Percentiles rank a stretch among this genome's conserved stretches.
Evolutionary conservation across 1,284 basidiomycete genomes (phyloP).

Genomic region (Tylopilus sp.): DNA sequence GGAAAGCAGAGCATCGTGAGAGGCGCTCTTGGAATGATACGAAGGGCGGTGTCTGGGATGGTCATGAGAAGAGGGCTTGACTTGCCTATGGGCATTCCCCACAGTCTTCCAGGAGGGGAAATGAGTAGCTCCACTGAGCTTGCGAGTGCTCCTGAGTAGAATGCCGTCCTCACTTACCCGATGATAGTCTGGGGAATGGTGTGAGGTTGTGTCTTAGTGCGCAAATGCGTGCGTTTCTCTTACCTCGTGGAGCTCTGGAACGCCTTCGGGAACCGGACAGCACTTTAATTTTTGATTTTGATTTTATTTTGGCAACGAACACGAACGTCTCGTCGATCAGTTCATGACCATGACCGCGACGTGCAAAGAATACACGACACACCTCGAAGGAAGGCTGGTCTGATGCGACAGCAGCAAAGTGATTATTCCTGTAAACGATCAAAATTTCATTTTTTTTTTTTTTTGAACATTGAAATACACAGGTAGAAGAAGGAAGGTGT

Average conservation of each 20-base stretch:
- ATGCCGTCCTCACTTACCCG: slow-evolving; percentile 54
- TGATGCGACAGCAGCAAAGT: no score
- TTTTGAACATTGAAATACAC: no score
- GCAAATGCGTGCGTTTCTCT: slow-evolving; percentile 16
- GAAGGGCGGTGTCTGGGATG: not conserved
- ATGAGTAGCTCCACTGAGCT: slow-evolving; percentile 67
- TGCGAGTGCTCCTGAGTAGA: slow-evolving; percentile 41
- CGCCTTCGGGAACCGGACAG: slow-evolving; percentile 64
- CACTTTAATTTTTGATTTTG: slow-evolving; percentile 39
- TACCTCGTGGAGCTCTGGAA: slow-evolving; percentile 68
- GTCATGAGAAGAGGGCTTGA: not conserved
- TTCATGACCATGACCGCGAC: no score
- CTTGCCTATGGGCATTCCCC: no score
- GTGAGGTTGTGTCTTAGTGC: no score
- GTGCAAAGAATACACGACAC: no score
- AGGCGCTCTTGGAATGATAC: not conserved
- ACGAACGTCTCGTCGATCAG: not conserved
- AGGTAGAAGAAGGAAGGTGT: no score
- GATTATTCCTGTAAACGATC: slow-evolving; percentile 69
- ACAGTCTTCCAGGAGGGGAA: not conserved
- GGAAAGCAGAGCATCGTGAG: not conserved
- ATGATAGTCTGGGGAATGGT: no score
- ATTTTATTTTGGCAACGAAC: slow-evolving; percentile 34
- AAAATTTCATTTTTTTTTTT: no score
- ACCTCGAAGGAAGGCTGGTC: no score